Evolutionary conservation across 345 rosid genomes (phyloP).

Genomic region (Salix suchowensis): DNA sequence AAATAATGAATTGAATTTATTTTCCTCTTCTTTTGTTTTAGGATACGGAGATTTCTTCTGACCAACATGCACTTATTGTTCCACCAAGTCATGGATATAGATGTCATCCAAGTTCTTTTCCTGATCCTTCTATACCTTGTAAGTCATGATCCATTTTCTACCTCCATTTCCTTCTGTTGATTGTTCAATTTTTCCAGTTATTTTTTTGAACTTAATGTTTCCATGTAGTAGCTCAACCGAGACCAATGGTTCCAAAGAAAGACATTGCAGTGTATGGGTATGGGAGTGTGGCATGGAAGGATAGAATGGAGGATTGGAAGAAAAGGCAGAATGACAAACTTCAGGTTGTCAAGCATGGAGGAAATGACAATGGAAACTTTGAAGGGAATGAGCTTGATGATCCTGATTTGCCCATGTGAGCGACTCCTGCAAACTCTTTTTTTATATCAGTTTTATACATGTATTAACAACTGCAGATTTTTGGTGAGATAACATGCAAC

Average conservation of each 20-base stretch:
- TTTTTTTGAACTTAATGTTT: slow-evolving; percentile 10
- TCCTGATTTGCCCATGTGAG: slow-evolving; percentile 87
- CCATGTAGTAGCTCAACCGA: slow-evolving; percentile 57
- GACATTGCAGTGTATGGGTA: slow-evolving; percentile 83
- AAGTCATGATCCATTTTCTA: slow-evolving; percentile 25
- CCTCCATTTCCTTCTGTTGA: not conserved
- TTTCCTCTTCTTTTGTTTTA: slow-evolving; percentile 18
- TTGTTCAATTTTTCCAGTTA: not conserved
- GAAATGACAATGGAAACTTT: slow-evolving; percentile 47
- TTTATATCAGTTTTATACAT: not conserved
- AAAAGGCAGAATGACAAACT: slow-evolving; percentile 71
- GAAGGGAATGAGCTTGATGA: slow-evolving; percentile 71
- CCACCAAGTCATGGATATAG: slow-evolving; percentile 78
- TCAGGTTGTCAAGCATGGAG: slow-evolving; percentile 77
- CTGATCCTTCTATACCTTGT: slow-evolving; percentile 71
- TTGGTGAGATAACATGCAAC: not conserved
- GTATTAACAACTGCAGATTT: not conserved
- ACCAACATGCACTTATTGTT: slow-evolving; percentile 80
- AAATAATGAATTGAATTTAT: not conserved
- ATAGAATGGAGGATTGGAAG: slow-evolving; percentile 92
- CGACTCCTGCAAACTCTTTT: not conserved
- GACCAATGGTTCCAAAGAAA: slow-evolving; percentile 92
- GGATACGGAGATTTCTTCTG: slow-evolving; percentile 82
- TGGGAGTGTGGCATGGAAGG: slow-evolving; percentile 99
- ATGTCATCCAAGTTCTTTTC: slow-evolving; percentile 61